Conservation (phyloP, 345 rosid species). For the Luvunga scandens region DNA sequence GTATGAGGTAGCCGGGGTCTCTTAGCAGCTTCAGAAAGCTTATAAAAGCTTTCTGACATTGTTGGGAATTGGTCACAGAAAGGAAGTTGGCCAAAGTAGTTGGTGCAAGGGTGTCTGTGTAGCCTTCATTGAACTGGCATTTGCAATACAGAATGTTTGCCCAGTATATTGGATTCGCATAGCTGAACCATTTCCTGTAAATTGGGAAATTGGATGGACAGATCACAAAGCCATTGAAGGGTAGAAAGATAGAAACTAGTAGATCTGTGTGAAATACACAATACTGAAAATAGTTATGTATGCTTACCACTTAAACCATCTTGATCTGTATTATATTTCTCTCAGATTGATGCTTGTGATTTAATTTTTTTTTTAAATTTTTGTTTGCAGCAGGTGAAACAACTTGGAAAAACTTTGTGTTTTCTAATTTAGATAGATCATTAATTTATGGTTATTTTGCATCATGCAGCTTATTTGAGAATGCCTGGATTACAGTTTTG, state of each 20-base stretch:
- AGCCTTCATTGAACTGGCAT: slow-evolving; percentile 24
- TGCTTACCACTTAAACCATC: no score
- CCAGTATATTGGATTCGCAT: slow-evolving; percentile 29
- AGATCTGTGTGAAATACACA: slow-evolving; percentile 7
- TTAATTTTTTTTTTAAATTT: no score
- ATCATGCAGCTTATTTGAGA: no score
- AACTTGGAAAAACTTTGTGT: no score
- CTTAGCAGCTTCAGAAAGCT: slow-evolving; percentile 25
- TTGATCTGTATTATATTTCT: no score
- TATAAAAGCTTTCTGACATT: slow-evolving; percentile 29
- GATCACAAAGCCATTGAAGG: slow-evolving; percentile 29
- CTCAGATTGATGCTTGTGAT: no score
- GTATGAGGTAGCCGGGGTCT: slow-evolving; percentile 28
- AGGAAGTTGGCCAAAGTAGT: slow-evolving; percentile 24
- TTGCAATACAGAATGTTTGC: slow-evolving; percentile 33
- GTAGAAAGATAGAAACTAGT: slow-evolving; percentile 32
- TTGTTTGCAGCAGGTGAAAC: no score
- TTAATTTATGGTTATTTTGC: no score
- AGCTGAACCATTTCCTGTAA: slow-evolving; percentile 33
- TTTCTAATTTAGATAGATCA: no score
- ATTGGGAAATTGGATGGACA: slow-evolving; percentile 29
- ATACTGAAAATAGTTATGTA: neutral
- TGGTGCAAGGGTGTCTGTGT: slow-evolving; percentile 21
- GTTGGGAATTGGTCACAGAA: slow-evolving; percentile 30
- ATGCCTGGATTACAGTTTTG: neutral